These are phyloP conservation scores for Echeveria elegans DNA, from an alignment of 164 flowering plant species.

Conservation along the genomic window DNA sequence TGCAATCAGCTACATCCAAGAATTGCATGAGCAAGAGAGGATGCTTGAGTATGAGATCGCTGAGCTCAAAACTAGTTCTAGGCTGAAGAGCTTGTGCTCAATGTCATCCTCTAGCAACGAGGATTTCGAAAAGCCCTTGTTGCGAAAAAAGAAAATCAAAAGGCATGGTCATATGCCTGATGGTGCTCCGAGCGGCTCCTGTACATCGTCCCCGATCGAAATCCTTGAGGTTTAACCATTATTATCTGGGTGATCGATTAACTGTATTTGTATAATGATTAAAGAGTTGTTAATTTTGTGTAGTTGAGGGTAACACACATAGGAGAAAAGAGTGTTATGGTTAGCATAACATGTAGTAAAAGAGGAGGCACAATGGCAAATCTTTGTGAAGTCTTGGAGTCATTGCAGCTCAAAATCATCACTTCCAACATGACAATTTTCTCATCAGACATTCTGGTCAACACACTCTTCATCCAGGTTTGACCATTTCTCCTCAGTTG, in stretches of 20 bases:
- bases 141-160: constrained; percentile 37
- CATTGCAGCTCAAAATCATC: constrained; percentile 62
- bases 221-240: constrained; percentile 46
- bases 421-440: no score
- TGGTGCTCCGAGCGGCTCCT: constrained; percentile 18
- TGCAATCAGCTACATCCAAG: constrained; percentile 65
- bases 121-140: constrained; percentile 13
- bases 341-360: no score
- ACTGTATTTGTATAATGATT: not conserved
- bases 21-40: constrained; percentile 56
- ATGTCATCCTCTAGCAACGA: constrained; percentile 12
- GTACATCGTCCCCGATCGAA: constrained; percentile 37
- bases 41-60: constrained; percentile 40
- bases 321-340: no score
- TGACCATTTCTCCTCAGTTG: not conserved
- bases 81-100: constrained; percentile 11
- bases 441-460: constrained; percentile 32
- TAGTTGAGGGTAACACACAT: constrained; percentile 57
- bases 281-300: not conserved
- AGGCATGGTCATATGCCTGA: constrained; percentile 12
- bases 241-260: not conserved
- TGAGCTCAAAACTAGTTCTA: constrained; percentile 39
- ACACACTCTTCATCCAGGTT: constrained; percentile 76
- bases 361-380: constrained; percentile 68
- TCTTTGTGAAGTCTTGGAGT: constrained; percentile 64